phyloP scores from a whole-genome alignment of 208 protist genomes.

The Acanthamoeba rhysodes region DNA sequence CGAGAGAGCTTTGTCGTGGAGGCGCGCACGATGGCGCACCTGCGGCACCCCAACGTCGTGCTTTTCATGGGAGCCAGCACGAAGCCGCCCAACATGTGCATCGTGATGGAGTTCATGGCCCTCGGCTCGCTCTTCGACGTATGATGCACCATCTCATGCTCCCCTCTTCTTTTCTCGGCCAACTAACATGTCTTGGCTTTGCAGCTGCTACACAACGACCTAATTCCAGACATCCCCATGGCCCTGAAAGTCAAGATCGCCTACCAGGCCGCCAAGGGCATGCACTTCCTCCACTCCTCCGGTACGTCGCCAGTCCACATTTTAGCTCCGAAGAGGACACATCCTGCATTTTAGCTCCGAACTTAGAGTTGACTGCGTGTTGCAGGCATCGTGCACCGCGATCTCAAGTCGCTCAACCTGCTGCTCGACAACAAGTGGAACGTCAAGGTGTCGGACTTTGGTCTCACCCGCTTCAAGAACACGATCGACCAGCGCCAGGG shows the following conservation, averaged over 20 bases:
- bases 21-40: neutral
- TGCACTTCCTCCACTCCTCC: constrained; percentile 63
- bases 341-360: too few relatives aligned
- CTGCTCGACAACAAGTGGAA: too few relatives aligned
- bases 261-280: constrained; percentile 64
- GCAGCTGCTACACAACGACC: constrained; percentile 60
- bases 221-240: neutral
- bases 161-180: too few relatives aligned
- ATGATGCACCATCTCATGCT: too few relatives aligned
- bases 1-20: neutral
- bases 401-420: too few relatives aligned
- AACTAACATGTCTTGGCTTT: constrained; percentile 19
- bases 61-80: constrained; percentile 51
- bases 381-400: too few relatives aligned
- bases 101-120: neutral
- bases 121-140: too few relatives aligned
- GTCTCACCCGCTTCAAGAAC: neutral
- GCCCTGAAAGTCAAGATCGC: neutral
- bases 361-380: too few relatives aligned
- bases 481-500: neutral
- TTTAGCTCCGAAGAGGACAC: too few relatives aligned
- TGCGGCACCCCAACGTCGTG: constrained; percentile 44
- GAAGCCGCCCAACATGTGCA: constrained; percentile 36
- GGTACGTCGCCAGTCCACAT: neutral
- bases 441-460: neutral